These are phyloP conservation scores for Suaeda aralocaspica DNA, from an alignment of 148 eudicot species.

Conservation along the genomic window DNA sequence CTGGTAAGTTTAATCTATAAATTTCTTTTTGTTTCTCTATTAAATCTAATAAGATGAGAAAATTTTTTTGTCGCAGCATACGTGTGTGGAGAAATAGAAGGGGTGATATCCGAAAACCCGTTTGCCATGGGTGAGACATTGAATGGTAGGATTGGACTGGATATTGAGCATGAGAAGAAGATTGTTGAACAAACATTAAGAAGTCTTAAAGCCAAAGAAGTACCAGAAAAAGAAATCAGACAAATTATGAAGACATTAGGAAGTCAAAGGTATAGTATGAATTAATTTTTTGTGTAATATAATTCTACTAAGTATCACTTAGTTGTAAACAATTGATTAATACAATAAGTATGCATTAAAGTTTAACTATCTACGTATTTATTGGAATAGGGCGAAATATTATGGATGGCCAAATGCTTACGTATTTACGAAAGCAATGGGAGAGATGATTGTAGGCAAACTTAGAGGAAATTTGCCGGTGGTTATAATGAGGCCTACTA, in stretches of 20 bases:
- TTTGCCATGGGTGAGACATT: slow-evolving; percentile 20
- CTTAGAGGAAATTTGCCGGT: slow-evolving; percentile 29
- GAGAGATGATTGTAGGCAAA: slow-evolving; percentile 43
- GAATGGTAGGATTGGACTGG: slow-evolving; percentile 15
- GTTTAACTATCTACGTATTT: not conserved
- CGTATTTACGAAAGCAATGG: slow-evolving; percentile 51
- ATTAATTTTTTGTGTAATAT: too few species aligned
- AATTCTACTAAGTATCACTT: too few species aligned
- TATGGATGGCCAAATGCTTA: slow-evolving; percentile 50
- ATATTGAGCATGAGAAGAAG: slow-evolving; percentile 22
- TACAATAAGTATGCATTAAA: too few species aligned
- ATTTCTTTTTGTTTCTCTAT: not conserved
- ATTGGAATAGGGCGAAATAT: slow-evolving; percentile 30
- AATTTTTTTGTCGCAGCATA: slow-evolving; percentile 19
- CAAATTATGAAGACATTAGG: slow-evolving; percentile 23
- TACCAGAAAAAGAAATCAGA: slow-evolving; percentile 17
- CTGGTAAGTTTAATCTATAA: slow-evolving; percentile 5
- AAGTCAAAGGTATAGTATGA: slow-evolving; percentile 6
- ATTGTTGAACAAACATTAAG: slow-evolving; percentile 8
- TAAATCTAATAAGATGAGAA: not conserved
- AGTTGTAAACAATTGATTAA: too few species aligned
- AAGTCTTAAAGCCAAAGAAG: slow-evolving; percentile 1
- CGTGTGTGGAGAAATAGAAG: slow-evolving; percentile 24
- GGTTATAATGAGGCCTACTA: slow-evolving; percentile 45
- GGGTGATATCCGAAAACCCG: slow-evolving; percentile 19